Evolutionary conservation across 768 basidiomycete species (phyloP).

Genomic region (Boletus coccyginus): DNA sequence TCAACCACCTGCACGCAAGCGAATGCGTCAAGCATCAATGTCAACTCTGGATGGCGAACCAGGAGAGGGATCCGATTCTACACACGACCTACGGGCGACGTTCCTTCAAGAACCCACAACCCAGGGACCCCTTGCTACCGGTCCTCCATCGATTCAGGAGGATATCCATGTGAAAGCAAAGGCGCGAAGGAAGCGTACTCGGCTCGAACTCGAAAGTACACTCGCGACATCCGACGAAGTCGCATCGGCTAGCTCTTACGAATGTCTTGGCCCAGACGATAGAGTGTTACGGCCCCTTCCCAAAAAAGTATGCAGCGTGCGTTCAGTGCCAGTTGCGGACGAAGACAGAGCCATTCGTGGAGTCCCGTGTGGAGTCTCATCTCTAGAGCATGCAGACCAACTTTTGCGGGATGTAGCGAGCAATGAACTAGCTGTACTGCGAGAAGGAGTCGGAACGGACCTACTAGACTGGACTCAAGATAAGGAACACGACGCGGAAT

Average conservation of each 20-base stretch:
- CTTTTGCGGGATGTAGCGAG: constrained; percentile 17
- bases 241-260: neutral
- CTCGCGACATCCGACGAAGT: neutral
- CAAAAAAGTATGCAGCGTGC: constrained; percentile 5
- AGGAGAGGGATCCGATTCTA: neutral
- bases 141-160: neutral
- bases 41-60: neutral
- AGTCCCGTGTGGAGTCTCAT: neutral
- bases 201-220: constrained; percentile 16
- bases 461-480: constrained; percentile 26
- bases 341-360: neutral
- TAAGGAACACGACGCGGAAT: constrained; percentile 18
- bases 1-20: constrained; percentile 9
- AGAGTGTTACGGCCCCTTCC: constrained; percentile 25
- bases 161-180: neutral
- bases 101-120: neutral
- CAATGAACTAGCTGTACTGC: constrained; percentile 9
- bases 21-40: constrained; percentile 10
- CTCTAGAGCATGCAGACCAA: constrained; percentile 18
- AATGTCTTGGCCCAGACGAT: constrained; percentile 15
- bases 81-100: neutral
- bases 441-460: constrained; percentile 4
- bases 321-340: neutral
- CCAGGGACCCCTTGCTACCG: neutral
- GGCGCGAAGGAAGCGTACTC: constrained; percentile 17